Evolutionary conservation across 306 rosid species (phyloP).

Genomic region (Castanea crenata): DNA sequence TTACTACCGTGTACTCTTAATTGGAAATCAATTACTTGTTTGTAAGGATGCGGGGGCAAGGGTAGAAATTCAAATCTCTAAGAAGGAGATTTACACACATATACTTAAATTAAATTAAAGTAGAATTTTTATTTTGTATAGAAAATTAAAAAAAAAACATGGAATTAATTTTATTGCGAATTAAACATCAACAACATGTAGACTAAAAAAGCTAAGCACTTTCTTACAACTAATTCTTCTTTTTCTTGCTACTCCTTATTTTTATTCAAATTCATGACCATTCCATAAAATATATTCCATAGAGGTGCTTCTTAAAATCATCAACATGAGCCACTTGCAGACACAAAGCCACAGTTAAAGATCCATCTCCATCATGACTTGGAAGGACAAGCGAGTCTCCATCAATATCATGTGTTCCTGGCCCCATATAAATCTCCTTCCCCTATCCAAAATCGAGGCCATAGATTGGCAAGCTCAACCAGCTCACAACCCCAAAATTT

Average conservation of each 20-base stretch:
- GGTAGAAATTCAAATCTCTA: accelerated
- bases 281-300: neutral
- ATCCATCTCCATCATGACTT: conserved; percentile 41
- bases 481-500: conserved; percentile 46
- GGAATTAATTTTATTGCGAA: no score
- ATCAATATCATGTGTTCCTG: conserved; percentile 41
- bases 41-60: no score
- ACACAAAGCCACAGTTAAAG: conserved; percentile 41
- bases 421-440: conserved; percentile 48
- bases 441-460: conserved; percentile 75
- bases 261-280: no score
- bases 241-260: no score
- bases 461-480: conserved; percentile 52
- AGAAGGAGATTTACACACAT: accelerated
- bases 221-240: no score
- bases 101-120: no score
- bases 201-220: no score
- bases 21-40: no score
- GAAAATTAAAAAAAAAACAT: no score
- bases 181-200: no score
- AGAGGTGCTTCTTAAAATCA: conserved; percentile 50
- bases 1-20: no score
- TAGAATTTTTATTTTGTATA: no score
- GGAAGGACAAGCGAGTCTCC: conserved; percentile 46
- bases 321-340: conserved; percentile 47